These are phyloP conservation scores for Rozella allomycis DNA, from an alignment of 371 early-diverging fungal genomes.

Conservation along the genomic window DNA sequence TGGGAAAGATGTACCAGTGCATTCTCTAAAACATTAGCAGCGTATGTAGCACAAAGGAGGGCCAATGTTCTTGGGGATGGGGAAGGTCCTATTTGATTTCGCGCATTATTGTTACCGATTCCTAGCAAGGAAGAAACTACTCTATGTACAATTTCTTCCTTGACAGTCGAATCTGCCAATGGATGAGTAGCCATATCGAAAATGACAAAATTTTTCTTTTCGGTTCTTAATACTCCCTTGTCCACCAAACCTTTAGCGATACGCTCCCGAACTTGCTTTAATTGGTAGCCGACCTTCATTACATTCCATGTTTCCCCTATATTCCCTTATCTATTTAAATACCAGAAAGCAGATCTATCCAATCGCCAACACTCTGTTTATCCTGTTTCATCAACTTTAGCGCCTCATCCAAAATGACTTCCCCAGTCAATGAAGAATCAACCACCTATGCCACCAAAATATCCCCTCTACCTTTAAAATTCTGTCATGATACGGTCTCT, in stretches of 20 bases:
- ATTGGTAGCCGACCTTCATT: constrained; percentile 80
- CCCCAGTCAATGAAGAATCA: constrained; percentile 59
- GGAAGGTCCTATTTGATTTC: constrained; percentile 12
- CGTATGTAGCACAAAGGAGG: constrained; percentile 83
- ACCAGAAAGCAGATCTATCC: constrained; percentile 94
- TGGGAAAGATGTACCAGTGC: constrained; percentile 59
- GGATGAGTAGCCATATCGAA: constrained; percentile 92
- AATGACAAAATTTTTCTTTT: constrained; percentile 73
- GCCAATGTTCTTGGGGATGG: constrained; percentile 45
- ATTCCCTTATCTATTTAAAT: constrained; percentile 41
- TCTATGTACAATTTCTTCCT: constrained; percentile 59
- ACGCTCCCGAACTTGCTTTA: constrained; percentile 88
- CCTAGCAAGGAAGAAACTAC: constrained; percentile 45
- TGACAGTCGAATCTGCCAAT: constrained; percentile 55
- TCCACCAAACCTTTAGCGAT: constrained; percentile 89
- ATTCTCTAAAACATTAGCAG: constrained; percentile 85
- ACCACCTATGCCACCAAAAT: constrained; percentile 67
- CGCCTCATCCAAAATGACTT: constrained; percentile 86
- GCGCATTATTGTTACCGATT: too few species aligned
- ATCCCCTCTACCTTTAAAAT: constrained; percentile 44
- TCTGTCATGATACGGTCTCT: constrained; percentile 35
- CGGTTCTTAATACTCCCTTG: constrained; percentile 87
- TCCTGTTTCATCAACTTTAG: constrained; percentile 51
- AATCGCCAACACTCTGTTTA: constrained; percentile 45
- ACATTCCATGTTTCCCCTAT: constrained; percentile 96